Conservation (phyloP, 805 yeast species). For the Huiozyma sinensis region DNA sequence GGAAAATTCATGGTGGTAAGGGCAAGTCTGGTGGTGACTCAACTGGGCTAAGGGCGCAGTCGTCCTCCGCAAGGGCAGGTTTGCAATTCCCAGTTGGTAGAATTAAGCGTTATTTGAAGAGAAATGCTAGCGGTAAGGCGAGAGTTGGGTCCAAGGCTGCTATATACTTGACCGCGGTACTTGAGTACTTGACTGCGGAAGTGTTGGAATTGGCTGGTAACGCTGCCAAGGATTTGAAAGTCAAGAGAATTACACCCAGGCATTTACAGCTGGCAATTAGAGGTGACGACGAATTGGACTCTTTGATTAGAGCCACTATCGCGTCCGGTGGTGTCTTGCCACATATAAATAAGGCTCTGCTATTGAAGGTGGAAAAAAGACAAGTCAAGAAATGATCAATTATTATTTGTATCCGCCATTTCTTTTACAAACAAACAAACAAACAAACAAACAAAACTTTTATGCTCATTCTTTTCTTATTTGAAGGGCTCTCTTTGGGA, state of each 20-base stretch:
- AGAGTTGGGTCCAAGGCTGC: conserved; percentile 95
- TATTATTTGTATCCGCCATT: too few species aligned
- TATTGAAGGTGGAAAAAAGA: conserved; percentile 53
- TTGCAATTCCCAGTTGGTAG: conserved; percentile 97
- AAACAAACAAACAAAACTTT: too few species aligned
- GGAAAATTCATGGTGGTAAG: conserved; percentile 94
- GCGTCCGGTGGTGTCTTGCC: conserved; percentile 98
- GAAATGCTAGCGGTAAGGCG: conserved; percentile 72
- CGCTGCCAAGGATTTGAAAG: conserved; percentile 92
- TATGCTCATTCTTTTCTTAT: too few species aligned
- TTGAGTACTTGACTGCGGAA: conserved; percentile 94
- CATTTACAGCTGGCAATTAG: conserved; percentile 94
- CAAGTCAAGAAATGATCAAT: not conserved
- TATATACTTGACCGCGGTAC: conserved; percentile 87
- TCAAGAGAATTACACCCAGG: conserved; percentile 95
- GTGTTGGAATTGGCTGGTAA: conserved; percentile 96
- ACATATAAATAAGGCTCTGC: conserved; percentile 73
- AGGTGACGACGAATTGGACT: conserved; percentile 96
- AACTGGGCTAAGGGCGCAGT: conserved; percentile 43
- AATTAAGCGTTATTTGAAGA: conserved; percentile 91
- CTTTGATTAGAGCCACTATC: conserved; percentile 86
- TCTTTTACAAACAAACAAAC: too few species aligned
- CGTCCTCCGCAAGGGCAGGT: conserved; percentile 92
- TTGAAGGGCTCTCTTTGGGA: too few species aligned
- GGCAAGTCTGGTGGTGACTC: conserved; percentile 72